Percentiles rank a stretch among this genome's conserved stretches.
phyloP scores from a whole-genome alignment of 139 green algal genomes.

The Tetraselmis striata region DNA sequence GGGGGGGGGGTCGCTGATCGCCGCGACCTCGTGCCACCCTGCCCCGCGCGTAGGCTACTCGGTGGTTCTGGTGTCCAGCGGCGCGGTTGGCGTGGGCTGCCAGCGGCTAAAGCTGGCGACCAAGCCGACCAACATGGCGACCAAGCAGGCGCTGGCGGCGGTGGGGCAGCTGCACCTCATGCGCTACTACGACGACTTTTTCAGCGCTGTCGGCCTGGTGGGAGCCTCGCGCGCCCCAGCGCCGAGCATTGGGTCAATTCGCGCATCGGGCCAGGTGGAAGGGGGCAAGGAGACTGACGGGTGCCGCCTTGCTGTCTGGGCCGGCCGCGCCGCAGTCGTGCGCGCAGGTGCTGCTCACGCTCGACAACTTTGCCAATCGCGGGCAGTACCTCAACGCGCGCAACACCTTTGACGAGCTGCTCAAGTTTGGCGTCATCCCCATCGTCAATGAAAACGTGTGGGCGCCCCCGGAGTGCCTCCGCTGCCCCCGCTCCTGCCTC shows the following conservation, averaged over 20 bases:
- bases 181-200: conserved; percentile 88
- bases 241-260: too few species aligned
- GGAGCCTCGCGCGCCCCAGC: too few species aligned
- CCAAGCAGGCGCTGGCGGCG: conserved; percentile 81
- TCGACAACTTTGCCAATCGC: conserved; percentile 80
- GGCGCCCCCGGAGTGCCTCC: not conserved
- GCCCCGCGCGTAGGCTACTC: conserved; percentile 44
- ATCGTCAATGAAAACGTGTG: conserved; percentile 93
- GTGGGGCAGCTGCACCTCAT: conserved; percentile 87
- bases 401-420: conserved; percentile 83
- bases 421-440: conserved; percentile 71
- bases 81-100: conserved; percentile 83
- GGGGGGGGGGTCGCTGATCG: too few species aligned
- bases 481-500: not conserved
- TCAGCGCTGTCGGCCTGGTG: conserved; percentile 71
- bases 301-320: not conserved
- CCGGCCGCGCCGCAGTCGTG: conserved; percentile 43
- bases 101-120: conserved; percentile 60
- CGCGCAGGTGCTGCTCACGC: conserved; percentile 85
- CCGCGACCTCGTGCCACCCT: too few species aligned
- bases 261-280: too few species aligned
- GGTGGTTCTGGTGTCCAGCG: conserved; percentile 83
- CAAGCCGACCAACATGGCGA: conserved; percentile 53
- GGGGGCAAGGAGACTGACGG: too few species aligned
- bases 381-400: conserved; percentile 81